Conservation (phyloP, 805 yeast species). For the Sungouiella thailandica region DNA sequence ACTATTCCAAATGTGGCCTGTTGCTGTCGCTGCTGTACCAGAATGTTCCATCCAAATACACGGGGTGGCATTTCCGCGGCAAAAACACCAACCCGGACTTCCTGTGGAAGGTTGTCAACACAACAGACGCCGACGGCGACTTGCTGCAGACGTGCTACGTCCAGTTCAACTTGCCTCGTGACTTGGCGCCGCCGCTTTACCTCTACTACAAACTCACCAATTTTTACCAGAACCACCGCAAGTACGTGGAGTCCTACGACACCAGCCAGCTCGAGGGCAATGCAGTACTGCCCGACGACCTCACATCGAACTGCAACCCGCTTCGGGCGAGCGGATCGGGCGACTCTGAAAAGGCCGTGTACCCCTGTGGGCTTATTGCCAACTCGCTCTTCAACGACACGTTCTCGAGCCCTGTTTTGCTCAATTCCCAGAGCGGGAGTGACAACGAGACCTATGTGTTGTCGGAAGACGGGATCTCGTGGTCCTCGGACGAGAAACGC, state of each 20-base stretch:
- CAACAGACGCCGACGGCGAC: slow-evolving; percentile 33
- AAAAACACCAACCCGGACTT: slow-evolving; percentile 42
- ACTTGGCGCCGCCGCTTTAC: slow-evolving; percentile 65
- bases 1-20: slow-evolving; percentile 66
- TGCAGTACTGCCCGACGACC: slow-evolving; percentile 48
- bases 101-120: slow-evolving; percentile 53
- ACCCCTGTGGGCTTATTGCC: slow-evolving; percentile 95
- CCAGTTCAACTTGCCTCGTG: slow-evolving; percentile 67
- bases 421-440: slow-evolving; percentile 40
- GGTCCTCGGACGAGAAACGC: slow-evolving; percentile 70
- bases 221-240: slow-evolving; percentile 91
- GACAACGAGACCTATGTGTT: slow-evolving; percentile 41
- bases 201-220: slow-evolving; percentile 83
- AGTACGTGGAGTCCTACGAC: slow-evolving; percentile 83
- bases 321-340: slow-evolving; percentile 36
- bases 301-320: slow-evolving; percentile 40
- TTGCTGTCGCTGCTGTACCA: slow-evolving; percentile 34
- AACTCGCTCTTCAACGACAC: slow-evolving; percentile 91
- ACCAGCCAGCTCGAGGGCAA: slow-evolving; percentile 75
- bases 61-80: slow-evolving; percentile 56
- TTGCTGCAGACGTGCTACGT: slow-evolving; percentile 51
- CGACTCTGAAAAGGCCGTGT: slow-evolving; percentile 42
- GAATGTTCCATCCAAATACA: slow-evolving; percentile 56
- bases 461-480: slow-evolving; percentile 64
- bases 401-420: slow-evolving; percentile 48